Base-by-base conservation (phyloP, 345 rosid species). In the Dipteronia sinensis region DNA sequence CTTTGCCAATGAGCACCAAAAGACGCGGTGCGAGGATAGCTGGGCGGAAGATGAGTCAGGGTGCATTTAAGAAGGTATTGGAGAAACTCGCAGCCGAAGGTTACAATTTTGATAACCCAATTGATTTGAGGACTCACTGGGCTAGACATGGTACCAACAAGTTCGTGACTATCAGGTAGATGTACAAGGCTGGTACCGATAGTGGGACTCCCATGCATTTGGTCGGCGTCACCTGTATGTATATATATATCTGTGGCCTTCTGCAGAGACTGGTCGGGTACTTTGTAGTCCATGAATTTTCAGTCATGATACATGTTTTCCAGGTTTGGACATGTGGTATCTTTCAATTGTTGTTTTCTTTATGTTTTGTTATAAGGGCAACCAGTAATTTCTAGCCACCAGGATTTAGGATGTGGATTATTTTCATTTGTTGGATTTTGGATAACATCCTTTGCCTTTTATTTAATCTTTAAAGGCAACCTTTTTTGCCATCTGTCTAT, bases 91-190 rank as follows among this genome's bases (percentile, higher is more conserved):
- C 97, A 15, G 90, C 92, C 27, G 99, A 94, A 83, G 98, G 97
- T 29, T 91, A 85, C 85, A 86, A 87, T 85, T 92, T 95, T 79
- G 77, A 83, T 77, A 90, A 90, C 82, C 83, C 98, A 3, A 91
- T 95, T 82, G 98, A 95, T 86, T 82, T 95, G 85, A 93, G 92
- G 91, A 80, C 86, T 67, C 92, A 96, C 82, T 96, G 99, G 99
- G 98, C 99, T 4, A 92, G 90, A 85, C 99, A 96, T 85, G 99
- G 99, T 49, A 96, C 99, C 79, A 94, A 94, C 90, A 96, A 94
- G 94, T 94, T 94, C 44, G 97, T 96, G 83, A 96, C 99, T 3
- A 96, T 96, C 91, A 96, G 97, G 87, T 96, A 93, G 94, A 78
- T 77, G 81, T 71, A 71, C 49, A 67, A 69, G 31, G 74, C 71